Evolutionary conservation across 164 flowering plant genomes (phyloP), one percentile per base, ranked within the genome.

Genomic region (Piper longum): DNA sequence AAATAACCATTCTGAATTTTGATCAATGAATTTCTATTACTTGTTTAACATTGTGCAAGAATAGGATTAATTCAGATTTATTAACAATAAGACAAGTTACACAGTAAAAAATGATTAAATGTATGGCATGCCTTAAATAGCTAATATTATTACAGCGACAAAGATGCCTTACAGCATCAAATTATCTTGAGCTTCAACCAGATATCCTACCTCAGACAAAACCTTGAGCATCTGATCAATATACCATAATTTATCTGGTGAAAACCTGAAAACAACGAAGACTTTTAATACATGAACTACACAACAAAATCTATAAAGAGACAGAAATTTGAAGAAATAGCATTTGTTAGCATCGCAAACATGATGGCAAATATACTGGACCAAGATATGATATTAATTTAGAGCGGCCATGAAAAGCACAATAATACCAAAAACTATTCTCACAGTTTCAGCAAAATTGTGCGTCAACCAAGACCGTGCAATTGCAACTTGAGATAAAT

Each of bases 171-270:
- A 9, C 7, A 36, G 1, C 39, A 19, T 59, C 7, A 4, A 11
- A 2, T 56, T n/a, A 56, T 5, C 58, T n/a, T 56, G 42, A 11
- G 40, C 62, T 41, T 6, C 4, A 19, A 36, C 57, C 19, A 26
- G 19, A 62, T 51, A 54, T 67, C 69, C 56, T 86, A 92, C 98
- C 98, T 87, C 93, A 70, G 85, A 82, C 45, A 93, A 87, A 77
- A 93, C 96, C 84, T 86, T 86, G 62, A 93, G 87, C 95, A 93
- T 86, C 79, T 93, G 96, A 79, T 93, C 95, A 72, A 90, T 86
- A 78, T 88, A 93, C 98, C 98, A 93, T 42, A 80, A 78, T 74
- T 95, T 95, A 70, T 91, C 93, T 2, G 86, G 81, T 48, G 96
- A 85, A 80, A 85, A 87, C 90, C 99, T 95, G 74, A 26, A 41